These are phyloP conservation scores for Starmerella etchellsii DNA, from an alignment of 805 yeast species.

Conservation along the genomic window DNA sequence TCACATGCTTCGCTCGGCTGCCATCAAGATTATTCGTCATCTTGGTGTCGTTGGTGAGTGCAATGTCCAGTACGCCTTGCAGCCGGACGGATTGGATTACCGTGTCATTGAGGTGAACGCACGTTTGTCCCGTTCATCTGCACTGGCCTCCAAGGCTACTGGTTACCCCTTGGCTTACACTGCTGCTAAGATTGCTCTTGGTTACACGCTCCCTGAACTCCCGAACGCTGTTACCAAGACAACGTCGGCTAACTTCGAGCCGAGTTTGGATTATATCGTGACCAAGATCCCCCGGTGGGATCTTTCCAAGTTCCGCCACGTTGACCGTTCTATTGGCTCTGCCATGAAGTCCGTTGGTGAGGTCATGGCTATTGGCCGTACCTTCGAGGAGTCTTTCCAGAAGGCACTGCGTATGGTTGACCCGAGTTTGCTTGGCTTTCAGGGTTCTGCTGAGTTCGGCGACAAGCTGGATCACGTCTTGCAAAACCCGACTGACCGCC, in stretches of 20 bases:
- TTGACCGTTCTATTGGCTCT: conserved; percentile 83
- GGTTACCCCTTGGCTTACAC: conserved; percentile 98
- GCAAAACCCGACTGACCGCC: conserved; percentile 91
- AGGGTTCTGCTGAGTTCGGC: conserved; percentile 56
- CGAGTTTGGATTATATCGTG: conserved; percentile 90
- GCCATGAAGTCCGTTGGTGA: conserved; percentile 99
- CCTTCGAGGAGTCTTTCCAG: conserved; percentile 93
- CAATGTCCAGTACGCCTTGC: conserved; percentile 92
- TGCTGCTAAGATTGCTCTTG: conserved; percentile 93
- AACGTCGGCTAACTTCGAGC: conserved; percentile 93
- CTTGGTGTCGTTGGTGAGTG: conserved; percentile 99
- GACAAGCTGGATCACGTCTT: conserved; percentile 83
- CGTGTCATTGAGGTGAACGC: conserved; percentile 97
- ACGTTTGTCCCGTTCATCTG: conserved; percentile 91
- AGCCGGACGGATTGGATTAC: conserved; percentile 90
- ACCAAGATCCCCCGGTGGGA: conserved; percentile 99
- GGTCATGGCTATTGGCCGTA: conserved; percentile 98
- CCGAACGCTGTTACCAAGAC: conserved; percentile 95
- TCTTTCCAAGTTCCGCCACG: conserved; percentile 87
- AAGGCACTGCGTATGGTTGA: conserved; percentile 89
- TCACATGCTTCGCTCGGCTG: conserved; percentile 95
- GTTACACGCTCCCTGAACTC: conserved; percentile 85
- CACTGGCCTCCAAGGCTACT: conserved; percentile 95
- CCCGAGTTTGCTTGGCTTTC: conserved; percentile 86
- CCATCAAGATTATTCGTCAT: conserved; percentile 93